Evolutionary conservation across 495 filamentous ascomycete genomes (phyloP), one percentile per base, ranked within the genome.

Genomic region (Aspergillus homomorphus): DNA sequence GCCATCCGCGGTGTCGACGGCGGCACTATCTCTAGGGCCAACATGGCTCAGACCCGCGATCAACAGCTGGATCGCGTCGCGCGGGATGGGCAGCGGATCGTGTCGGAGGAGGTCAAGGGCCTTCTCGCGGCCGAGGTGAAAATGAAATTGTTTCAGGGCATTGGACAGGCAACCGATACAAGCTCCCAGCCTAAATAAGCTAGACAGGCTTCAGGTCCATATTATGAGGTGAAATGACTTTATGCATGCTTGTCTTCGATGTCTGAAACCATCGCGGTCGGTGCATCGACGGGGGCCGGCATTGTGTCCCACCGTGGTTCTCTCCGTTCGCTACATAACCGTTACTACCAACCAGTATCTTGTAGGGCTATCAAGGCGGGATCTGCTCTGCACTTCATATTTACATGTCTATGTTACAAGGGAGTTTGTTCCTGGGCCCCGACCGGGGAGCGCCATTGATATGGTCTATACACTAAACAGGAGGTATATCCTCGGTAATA

Each of bases 51-150:
- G 14, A 38, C 60, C 24, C 78, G 80, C 9, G 89, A 92, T 53
- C 75, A 76, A 44, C 84, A 88, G 62, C 67, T 97, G 53, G 89
- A 89, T 14, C 94, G 95, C 77, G 74, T 96, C 10, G 86, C 90
- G 10, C 82, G 83, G 50, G 89, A 91, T 43, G 85, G 90, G 44
- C 86, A 87, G 63, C 89, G 91, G 66, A 87, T 97, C 66, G 84
- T 87, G 3, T 86, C 84, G 21, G 94, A 96, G 72, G 94, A 98
- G 77, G 82, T 85, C 55, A 88, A 88, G 46, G 93, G 94, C 0
- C 72, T 96, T 53, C 77, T 96, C 71, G 90, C 90, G 2, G 84
- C 83, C 18, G 86, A 91, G 60, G 84, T 96, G 43, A 97, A 97
- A 73, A 87, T 86, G 64, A 87, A 84, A 69, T 77, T 98, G 0